These are phyloP conservation scores for Trichoderma aggressivum DNA, from an alignment of 2,329 filamentous ascomycete species.

Conservation along the genomic window DNA sequence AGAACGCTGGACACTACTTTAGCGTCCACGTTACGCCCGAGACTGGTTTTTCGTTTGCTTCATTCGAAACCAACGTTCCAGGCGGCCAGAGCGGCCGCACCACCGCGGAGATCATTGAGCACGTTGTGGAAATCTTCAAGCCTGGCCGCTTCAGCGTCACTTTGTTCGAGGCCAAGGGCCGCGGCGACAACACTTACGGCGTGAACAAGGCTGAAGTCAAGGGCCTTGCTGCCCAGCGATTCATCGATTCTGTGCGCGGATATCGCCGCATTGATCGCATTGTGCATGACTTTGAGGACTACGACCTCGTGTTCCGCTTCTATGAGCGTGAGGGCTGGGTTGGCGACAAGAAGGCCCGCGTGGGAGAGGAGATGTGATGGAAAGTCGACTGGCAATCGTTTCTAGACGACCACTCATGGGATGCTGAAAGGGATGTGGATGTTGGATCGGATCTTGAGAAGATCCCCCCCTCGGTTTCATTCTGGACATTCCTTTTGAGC, in stretches of 20 bases:
- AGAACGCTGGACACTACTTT: constrained; percentile 77
- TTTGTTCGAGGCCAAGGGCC: constrained; percentile 82
- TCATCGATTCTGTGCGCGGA: constrained; percentile 76
- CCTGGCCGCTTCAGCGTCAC: constrained; percentile 98
- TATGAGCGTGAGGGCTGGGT: constrained; percentile 85
- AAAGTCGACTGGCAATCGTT: neutral
- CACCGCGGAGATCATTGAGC: constrained; percentile 85
- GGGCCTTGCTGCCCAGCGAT: constrained; percentile 41
- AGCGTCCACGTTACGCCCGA: constrained; percentile 98
- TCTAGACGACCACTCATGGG: neutral
- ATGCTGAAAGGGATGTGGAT: neutral
- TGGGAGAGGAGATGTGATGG: constrained; percentile 48
- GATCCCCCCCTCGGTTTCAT: neutral
- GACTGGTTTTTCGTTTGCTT: constrained; percentile 94
- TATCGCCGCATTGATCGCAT: constrained; percentile 91
- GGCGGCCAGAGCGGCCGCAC: constrained; percentile 82
- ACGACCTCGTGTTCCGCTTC: constrained; percentile 94
- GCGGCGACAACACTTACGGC: constrained; percentile 41
- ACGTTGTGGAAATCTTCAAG: constrained; percentile 93
- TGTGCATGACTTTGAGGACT: constrained; percentile 95
- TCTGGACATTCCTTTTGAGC: constrained; percentile 12
- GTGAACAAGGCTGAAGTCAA: constrained; percentile 40
- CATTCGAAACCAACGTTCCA: constrained; percentile 97
- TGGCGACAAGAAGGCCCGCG: constrained; percentile 49
- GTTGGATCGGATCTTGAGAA: neutral